Evolutionary conservation across 148 eudicot species (phyloP), one percentile per base, ranked within the genome.

Genomic region (Polygonum maritimum): DNA sequence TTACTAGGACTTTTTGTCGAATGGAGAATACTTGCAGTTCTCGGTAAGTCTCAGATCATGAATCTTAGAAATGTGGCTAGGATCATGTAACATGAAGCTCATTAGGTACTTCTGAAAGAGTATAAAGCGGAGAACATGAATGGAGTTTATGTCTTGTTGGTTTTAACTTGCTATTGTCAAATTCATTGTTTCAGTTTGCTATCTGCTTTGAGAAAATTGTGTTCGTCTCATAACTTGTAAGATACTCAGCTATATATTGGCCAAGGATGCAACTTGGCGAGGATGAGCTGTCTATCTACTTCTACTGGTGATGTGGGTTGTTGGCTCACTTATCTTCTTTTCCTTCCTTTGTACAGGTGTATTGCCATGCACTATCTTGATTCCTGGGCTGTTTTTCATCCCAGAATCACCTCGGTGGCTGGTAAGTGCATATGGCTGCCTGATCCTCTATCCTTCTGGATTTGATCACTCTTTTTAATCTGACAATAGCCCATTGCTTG

Each of bases 331-430:
- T 63, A 63, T 35, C 13, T 62, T 76, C 75, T 54, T 67, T 58
- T 15, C 82, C 35, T 58, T 15, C 82, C 35, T 51, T 85, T 78
- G 2, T 76, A 33, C 92, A 95, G 98, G 97, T 83, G 86, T 79
- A 33, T 78, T 95, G 81, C 98, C 98, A 36, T 95, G 98, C 82
- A 84, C 88, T 14, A 51, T 92, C 60, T 84, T 95, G 85, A 92
- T 95, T 60, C 98, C 98, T 75, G 96, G 97, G 44, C 86, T 95
- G 52, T 95, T 95, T 85, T 95, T 95, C 85, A 86, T 95, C 75
- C 98, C 97, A 16, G 98, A 95, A 84, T 95, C 98, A 75, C 98
- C 98, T 76, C 86, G 98, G 84, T 95, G 98, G 98, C 82, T 95
- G 96, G 98, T 95, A 89, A 78, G 54, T 72, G 89, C 74, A 72